Base-by-base conservation (phyloP, 129 eudicot species). In the Pulicaria dysenterica region DNA sequence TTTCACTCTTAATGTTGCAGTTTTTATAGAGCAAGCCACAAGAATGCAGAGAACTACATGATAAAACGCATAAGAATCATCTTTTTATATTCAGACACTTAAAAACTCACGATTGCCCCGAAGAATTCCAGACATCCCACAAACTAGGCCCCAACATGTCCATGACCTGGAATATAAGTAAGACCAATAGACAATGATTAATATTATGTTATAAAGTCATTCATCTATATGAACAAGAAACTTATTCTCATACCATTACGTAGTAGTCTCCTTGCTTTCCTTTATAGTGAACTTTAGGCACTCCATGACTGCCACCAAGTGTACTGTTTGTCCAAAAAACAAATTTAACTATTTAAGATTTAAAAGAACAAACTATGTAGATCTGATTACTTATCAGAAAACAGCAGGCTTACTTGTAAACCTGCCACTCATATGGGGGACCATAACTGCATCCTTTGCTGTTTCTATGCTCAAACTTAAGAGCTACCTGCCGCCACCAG, bases 401-500 rank as follows among this genome's bases (percentile, higher is more conserved):
- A 58, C 48, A 9, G n/a, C 31, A 45, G 41, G 34, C 88, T 44
- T 90, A 90, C 96, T 87, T 90, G 91, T 87, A 90, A 64, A 90
- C 96, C 79, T 90, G 96, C 96, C 96, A 90, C 85, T 90, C 96
- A 7, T 87, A 76, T 14, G 96, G 96, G 63, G 96, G 96, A 60
- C 96, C 94, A 77, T 85, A 88, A 70, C 57, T 88, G 73, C 95
- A 88, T 43, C 95, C 95, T 80, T 88, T 88, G 86, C 91, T 88
- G 74, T 83, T 88, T 79, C 73, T 80, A 48, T 88, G 95, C 84
- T 88, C 95, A 85, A 88, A 88, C 70, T 88, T 88, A 56, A 88
- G 72, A 75, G 95, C 95, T 34, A 88, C 95, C 95, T 88, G 82
- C 45, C 31, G 55, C 11, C 59, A 19, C 69, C 63, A 67, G 46